Base-by-base conservation (phyloP, 371 early-diverging fungal species). In the Dipsacomyces acuminosporus region DNA sequence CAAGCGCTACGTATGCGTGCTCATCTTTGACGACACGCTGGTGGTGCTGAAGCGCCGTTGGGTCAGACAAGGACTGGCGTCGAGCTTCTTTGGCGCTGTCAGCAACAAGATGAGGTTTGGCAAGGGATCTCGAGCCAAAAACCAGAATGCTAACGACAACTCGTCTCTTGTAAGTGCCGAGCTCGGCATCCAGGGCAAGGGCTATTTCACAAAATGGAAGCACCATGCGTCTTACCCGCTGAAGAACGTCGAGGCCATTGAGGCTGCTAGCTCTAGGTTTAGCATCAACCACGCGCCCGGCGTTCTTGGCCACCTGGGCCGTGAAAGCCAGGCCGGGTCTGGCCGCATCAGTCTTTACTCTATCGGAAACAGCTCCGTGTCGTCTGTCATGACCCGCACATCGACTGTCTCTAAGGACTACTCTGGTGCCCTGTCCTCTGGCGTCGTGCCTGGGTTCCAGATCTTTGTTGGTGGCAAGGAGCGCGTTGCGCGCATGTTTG, bases 151-250 rank as follows among this genome's bases (percentile, higher is more conserved):
- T 50, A 59, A 52, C 40, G 74, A 73, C 56, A 74, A 75, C 55
- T 62, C 74, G 42, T 73, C 74, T 23, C 57, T 73, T 30, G 75
- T 74, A 33, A 73, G 74, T 21, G 70, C 75, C 11, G 74, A 73
- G 70, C 52, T 74, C 38, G 80, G 77, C 4, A 77, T 82, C 43
- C 71, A 78, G n/a, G 74, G 74, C 30, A 74, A 75, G 50, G 84
- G 84, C 3, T 79, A 81, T 52, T 83, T 75, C 62, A 82, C 83
- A 24, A 83, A 83, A 59, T 83, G 84, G 84, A 82, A 83, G 60
- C 76, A 75, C 51, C 82, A 80, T 43, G 77, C 81, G 8, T 71
- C 70, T 19, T 83, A 83, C 60, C 73, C 76, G 9, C 58, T 83
- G 13, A 48, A 72, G 17, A 77, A 66, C 25, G 74, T 80, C n/a